Evolutionary conservation across 352 stramenopile species (phyloP), one percentile per base, ranked within the genome.

Genomic region (Pythium oligandrum): DNA sequence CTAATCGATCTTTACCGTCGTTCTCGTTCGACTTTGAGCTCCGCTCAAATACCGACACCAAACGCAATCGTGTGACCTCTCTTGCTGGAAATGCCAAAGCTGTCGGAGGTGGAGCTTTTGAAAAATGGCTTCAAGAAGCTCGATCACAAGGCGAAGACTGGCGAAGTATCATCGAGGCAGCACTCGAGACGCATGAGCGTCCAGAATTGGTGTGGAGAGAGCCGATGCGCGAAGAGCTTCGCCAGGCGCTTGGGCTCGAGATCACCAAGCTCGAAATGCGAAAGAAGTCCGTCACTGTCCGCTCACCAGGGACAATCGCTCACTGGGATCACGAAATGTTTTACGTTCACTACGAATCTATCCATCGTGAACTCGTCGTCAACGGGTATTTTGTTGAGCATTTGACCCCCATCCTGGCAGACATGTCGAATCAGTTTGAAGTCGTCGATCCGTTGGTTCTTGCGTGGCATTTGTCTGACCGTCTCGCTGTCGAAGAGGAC

Each of bases 291-390:
- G 44, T 58, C 17, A 38, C 6, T 30, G 53, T 40, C 0, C 53
- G 31, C 33, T 52, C 39, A n/a, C 31, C 49, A 4, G 69, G 63
- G 6, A 70, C 51, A 45, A 61, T 75, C 26, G 64, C 66, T 1
- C 65, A 68, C 3, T 94, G 83, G 83, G 69, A 91, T 48, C 68
- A 90, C 56, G 81, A 94, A 50, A 82, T 90, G 78, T 92, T 91
- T 36, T 77, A 82, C 44, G 78, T 92, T 31, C 70, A 77, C 26
- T 94, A 89, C 48, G 45, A 64, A 31, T 92, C 83, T 37, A 85
- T 92, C 43, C 64, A 90, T 34, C 56, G 69, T 8, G 81, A 94
- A 45, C 65, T 94, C 9, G 54, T 90, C 17, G 83, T 94, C 48
- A 87, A 91, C 46, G 79, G 71, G 7, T 92, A 91, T 55, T 92